These are phyloP conservation scores for Friedmanniomyces simplex DNA, from an alignment of 495 filamentous ascomycete species.

Conservation along the genomic window DNA sequence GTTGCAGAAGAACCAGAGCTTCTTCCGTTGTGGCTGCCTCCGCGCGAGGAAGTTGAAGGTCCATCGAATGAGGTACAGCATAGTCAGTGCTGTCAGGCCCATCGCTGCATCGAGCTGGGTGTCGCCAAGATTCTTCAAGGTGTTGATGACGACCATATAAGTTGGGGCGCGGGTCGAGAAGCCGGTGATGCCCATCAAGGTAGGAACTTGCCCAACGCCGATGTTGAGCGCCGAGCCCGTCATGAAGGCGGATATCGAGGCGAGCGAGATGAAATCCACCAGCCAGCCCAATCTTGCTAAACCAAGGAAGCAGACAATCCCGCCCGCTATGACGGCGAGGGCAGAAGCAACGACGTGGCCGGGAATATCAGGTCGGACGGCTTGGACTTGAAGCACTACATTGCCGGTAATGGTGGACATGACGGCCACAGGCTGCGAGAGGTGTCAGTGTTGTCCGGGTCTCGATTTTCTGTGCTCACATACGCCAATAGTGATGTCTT, in stretches of 20 bases:
- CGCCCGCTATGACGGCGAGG: constrained; percentile 69
- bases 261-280: constrained; percentile 88
- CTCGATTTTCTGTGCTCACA: constrained; percentile 28
- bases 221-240: constrained; percentile 94
- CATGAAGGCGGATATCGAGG: constrained; percentile 94
- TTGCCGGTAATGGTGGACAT: constrained; percentile 83
- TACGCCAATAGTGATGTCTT: constrained; percentile 98
- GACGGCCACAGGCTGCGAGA: constrained; percentile 75
- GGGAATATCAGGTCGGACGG: constrained; percentile 47
- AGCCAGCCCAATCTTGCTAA: constrained; percentile 77
- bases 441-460: background rate
- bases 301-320: constrained; percentile 74
- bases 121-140: constrained; percentile 59
- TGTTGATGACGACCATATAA: constrained; percentile 81
- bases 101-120: constrained; percentile 74
- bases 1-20: constrained; percentile 76
- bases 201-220: constrained; percentile 72
- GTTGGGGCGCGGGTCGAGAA: constrained; percentile 72
- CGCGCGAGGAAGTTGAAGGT: constrained; percentile 56
- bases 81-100: constrained; percentile 68
- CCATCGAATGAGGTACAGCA: constrained; percentile 75
- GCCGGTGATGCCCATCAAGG: constrained; percentile 71
- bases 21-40: constrained; percentile 58
- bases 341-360: constrained; percentile 61
- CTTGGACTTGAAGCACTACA: constrained; percentile 53